Evolutionary conservation across 139 green algal species (phyloP).

Genomic region (Closterium sp.): DNA sequence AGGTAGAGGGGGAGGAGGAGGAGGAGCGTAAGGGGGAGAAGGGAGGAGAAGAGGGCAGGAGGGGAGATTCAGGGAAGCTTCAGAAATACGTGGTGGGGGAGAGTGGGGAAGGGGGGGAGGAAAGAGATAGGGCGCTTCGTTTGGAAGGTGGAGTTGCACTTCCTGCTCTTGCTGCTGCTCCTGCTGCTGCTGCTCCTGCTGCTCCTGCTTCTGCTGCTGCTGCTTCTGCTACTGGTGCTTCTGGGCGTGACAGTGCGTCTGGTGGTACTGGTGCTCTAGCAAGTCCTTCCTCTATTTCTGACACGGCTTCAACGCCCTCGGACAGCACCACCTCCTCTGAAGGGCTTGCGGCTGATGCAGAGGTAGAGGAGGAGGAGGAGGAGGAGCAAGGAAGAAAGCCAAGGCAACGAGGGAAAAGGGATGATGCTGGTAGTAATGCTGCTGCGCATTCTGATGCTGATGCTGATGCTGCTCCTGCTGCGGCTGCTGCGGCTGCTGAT

Average conservation of each 20-base stretch:
- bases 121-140: not conserved
- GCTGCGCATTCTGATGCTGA: no score
- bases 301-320: not conserved
- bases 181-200: not conserved
- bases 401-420: no score
- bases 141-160: not conserved
- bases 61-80: no score
- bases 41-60: not conserved
- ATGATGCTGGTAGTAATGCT: no score
- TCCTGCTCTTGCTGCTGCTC: not conserved
- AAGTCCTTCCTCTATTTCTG: not conserved
- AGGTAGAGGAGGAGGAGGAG: no score
- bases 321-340: not conserved
- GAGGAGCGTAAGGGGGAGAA: not conserved
- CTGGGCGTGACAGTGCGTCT: no score
- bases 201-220: not conserved
- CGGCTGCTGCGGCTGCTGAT: no score
- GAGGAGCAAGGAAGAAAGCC: no score
- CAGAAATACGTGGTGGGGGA: no score
- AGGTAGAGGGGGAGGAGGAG: constrained; percentile 8
- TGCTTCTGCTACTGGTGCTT: not conserved
- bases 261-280: not conserved
- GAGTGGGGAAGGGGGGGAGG: not conserved
- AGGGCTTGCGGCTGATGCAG: not conserved
- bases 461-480: no score